These are phyloP conservation scores for Populus nigra DNA, from an alignment of 345 rosid genomes.

Conservation along the genomic window DNA sequence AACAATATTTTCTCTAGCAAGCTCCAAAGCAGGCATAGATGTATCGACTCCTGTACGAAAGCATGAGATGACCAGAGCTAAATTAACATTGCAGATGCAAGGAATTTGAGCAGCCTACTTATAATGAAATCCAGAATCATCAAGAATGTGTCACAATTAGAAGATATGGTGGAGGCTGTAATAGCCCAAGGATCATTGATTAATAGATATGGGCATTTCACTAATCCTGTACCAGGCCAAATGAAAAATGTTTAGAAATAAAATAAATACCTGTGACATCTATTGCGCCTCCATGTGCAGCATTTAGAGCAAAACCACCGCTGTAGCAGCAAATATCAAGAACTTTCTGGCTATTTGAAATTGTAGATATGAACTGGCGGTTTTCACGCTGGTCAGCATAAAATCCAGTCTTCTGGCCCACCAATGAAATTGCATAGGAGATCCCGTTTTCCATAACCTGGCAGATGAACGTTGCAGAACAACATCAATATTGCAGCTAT, in stretches of 20 bases:
- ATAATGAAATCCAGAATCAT: background rate
- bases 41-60: constrained; percentile 67
- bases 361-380: constrained; percentile 62
- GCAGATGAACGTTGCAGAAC: background rate
- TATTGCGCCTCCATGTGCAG: constrained; percentile 65
- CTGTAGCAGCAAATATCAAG: constrained; percentile 89
- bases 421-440: constrained; percentile 58
- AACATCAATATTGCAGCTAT: background rate
- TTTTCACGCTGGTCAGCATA: constrained; percentile 86
- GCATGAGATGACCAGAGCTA: constrained; percentile 2
- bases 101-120: background rate
- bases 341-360: constrained; percentile 65
- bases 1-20: constrained; percentile 71
- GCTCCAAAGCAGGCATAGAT: constrained; percentile 82
- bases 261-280: constrained; percentile 48
- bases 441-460: constrained; percentile 82
- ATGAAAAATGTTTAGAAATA: background rate
- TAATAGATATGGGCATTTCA: background rate
- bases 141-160: background rate
- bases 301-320: constrained; percentile 87
- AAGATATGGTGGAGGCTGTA: background rate
- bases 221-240: background rate
- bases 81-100: background rate
- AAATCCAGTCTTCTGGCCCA: constrained; percentile 91
- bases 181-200: background rate